These are phyloP conservation scores for Beauveria sp. DNA, from an alignment of 2,329 filamentous ascomycete genomes.

Conservation along the genomic window DNA sequence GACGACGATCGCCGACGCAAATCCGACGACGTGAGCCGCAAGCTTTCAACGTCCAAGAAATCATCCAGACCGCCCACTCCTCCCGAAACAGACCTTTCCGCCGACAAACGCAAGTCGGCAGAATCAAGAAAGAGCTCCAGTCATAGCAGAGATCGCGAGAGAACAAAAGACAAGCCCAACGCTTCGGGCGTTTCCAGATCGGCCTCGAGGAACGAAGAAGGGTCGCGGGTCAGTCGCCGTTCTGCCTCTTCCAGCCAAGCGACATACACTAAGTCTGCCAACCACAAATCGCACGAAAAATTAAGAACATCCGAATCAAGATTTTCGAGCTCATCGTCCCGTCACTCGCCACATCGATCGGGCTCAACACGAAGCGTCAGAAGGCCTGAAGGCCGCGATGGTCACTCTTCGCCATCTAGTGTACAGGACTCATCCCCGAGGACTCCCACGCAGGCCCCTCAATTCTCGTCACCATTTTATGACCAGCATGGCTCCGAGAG, in stretches of 20 bases:
- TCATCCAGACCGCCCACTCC: conserved; percentile 51
- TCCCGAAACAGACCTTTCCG: conserved; percentile 54
- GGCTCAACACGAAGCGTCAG: conserved; percentile 28
- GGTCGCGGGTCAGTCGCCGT: conserved; percentile 44
- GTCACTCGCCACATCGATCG: conserved; percentile 27
- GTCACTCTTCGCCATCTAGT: conserved; percentile 39
- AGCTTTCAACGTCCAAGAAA: conserved; percentile 31
- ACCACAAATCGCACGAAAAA: conserved; percentile 28
- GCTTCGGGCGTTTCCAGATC: conserved; percentile 36
- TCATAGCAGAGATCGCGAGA: conserved; percentile 14
- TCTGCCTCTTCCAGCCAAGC: conserved; percentile 53
- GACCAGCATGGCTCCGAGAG: conserved; percentile 33
- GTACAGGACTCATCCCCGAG: conserved; percentile 50
- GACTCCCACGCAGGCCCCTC: conserved; percentile 49
- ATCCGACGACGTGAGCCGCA: conserved; percentile 35
- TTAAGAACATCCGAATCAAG: conserved; percentile 26
- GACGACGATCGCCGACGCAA: conserved; percentile 33
- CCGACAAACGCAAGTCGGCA: conserved; percentile 23
- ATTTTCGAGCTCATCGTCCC: conserved; percentile 27
- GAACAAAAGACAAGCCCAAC: conserved; percentile 30
- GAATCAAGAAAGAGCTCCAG: conserved; percentile 15
- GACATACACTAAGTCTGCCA: conserved; percentile 38
- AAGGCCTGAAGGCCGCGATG: conserved; percentile 32
- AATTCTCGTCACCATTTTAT: conserved; percentile 40
- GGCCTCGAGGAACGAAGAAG: conserved; percentile 39